A percentile compares a stretch with the other conserved stretches of the same genome.
Conservation (phyloP, 148 eudicot genomes). For the Heliosperma pusillum region DNA sequence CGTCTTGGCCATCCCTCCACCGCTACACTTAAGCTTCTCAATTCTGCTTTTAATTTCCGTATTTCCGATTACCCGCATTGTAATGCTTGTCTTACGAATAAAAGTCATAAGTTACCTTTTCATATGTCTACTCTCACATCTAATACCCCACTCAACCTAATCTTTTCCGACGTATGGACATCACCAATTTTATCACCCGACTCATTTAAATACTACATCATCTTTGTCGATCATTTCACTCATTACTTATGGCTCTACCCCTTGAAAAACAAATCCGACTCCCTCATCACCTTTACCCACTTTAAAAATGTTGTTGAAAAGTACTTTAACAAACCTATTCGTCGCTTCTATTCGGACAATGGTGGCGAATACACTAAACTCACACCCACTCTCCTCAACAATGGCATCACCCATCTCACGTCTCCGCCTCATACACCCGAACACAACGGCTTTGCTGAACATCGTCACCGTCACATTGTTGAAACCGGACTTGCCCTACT, state of each 20-base stretch:
- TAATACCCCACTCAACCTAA: background rate
- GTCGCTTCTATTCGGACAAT: background rate
- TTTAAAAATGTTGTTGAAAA: background rate
- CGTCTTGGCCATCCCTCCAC: background rate
- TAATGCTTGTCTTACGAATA: background rate
- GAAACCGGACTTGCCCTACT: background rate
- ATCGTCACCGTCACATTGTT: background rate
- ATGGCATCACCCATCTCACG: background rate
- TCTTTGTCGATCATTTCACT: background rate
- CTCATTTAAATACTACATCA: background rate
- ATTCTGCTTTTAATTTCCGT: background rate
- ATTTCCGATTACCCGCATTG: background rate
- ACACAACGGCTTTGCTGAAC: background rate
- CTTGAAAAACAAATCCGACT: background rate
- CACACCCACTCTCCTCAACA: background rate
- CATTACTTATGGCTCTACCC: background rate
- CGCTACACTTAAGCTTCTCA: background rate
- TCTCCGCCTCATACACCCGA: background rate
- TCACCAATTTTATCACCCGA: background rate
- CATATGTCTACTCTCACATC: background rate
- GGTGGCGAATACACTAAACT: background rate
- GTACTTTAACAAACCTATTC: background rate
- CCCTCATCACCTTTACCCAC: background rate
- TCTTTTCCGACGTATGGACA: background rate
- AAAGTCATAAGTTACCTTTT: background rate